Evolutionary conservation across 2,329 filamentous ascomycete genomes (phyloP).

Genomic region (Fusarium camptoceras): DNA sequence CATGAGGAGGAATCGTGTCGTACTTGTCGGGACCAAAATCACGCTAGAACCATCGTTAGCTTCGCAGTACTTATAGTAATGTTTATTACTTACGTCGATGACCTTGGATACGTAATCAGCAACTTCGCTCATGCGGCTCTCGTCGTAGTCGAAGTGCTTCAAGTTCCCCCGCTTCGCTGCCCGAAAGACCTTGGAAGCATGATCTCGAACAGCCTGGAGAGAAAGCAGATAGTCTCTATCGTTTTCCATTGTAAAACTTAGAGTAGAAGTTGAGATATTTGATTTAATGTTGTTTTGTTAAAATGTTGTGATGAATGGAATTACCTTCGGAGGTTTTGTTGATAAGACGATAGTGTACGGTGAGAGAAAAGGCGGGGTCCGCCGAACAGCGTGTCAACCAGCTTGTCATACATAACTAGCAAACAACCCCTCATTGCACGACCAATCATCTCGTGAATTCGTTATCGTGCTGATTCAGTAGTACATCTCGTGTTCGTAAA

Average conservation of each 20-base stretch:
- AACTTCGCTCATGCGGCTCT: slow-evolving; percentile 52
- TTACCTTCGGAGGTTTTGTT: not conserved
- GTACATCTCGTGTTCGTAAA: not conserved
- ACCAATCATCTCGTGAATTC: not conserved
- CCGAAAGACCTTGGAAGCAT: slow-evolving; percentile 49
- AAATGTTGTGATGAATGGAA: not conserved
- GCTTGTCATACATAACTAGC: slow-evolving; percentile 6
- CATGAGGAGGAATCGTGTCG: slow-evolving; percentile 64
- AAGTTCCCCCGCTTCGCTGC: slow-evolving; percentile 55
- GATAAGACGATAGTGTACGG: not conserved
- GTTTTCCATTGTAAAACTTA: slow-evolving; percentile 7
- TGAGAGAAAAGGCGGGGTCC: slow-evolving; percentile 9
- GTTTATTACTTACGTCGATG: slow-evolving; percentile 52
- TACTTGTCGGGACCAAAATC: slow-evolving; percentile 63
- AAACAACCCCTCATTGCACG: not conserved
- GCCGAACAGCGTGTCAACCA: not conserved
- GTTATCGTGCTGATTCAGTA: not conserved
- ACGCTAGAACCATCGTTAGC: slow-evolving; percentile 50
- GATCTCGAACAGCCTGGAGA: slow-evolving; percentile 53
- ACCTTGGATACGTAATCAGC: slow-evolving; percentile 58
- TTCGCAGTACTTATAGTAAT: fast-evolving
- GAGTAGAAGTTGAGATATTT: not conserved
- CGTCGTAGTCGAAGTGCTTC: slow-evolving; percentile 57
- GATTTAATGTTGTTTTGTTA: not conserved
- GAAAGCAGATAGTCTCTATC: slow-evolving; percentile 50